Base-by-base conservation (phyloP, 2,329 filamentous ascomycete species). In the Colletotrichum musicola region DNA sequence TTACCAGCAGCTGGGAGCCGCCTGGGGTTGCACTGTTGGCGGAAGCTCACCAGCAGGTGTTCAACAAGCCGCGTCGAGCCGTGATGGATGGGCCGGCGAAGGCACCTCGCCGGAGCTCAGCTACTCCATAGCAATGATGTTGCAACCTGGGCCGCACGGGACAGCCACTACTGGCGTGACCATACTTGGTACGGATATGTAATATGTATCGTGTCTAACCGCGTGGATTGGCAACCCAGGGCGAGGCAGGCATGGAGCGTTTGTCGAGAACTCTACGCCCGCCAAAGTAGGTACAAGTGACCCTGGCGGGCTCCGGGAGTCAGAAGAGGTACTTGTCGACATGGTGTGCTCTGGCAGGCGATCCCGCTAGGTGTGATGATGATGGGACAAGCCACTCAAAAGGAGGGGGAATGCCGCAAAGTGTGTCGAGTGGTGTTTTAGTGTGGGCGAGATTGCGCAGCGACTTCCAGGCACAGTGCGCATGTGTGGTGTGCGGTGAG, bases 361-460 rank as follows among this genome's bases (percentile, higher is more conserved):
- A 56, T 65, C 47, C 38, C 35, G 35, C 59, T 47, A 46, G 55
- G 50, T 61, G 53, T 64, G 44, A 62, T 62, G 42, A 65, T 65
- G 62, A 69, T 66, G 44, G 65, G 44, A 69, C 66, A 69, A 69
- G 62, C 56, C 62, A 69, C 62, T 57, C 38, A 47, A 40, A 35
- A 38, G 44, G 62, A 69, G 66, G 62, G 59, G 66, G 62, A 65
- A 69, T 66, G 55, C 61, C 58, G 50, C 44, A 61, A 60, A 69
- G 66, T 69, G 62, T 69, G 62, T 69, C 62, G 62, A 61, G 55
- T 66, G 16, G 62, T 61, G 66, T 69, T 69, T 69, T 69, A 60
- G 66, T 69, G 66, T 69, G 66, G 66, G 50, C 42, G 62, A 68
- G 38, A 61, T 53, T 53, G 59, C 55, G 55, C 50, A 66, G 60